Evolutionary conservation across 2,329 filamentous ascomycete genomes (phyloP).

Genomic region (Pseudocercospora ulei): DNA sequence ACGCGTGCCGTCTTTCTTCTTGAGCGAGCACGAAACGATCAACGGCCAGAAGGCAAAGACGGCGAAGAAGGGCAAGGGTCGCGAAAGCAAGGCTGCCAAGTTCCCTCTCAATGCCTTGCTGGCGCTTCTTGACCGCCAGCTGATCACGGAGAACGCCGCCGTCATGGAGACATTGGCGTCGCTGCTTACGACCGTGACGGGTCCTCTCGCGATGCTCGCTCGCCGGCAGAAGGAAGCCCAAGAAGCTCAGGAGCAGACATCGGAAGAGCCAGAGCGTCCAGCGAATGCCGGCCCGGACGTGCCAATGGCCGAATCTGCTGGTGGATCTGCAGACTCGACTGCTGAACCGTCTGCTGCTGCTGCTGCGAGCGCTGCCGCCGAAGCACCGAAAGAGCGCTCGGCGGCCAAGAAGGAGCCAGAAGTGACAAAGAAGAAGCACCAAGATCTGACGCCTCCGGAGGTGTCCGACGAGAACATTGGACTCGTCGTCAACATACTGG

Average conservation of each 20-base stretch:
- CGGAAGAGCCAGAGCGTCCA: conserved; percentile 31
- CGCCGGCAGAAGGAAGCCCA: conserved; percentile 68
- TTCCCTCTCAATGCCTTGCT: conserved; percentile 89
- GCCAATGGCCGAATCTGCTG: conserved; percentile 24
- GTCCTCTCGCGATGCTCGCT: conserved; percentile 70
- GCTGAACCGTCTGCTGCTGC: conserved; percentile 17
- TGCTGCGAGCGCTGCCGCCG: conserved; percentile 17
- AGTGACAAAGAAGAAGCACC: conserved; percentile 49
- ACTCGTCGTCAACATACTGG: conserved; percentile 91
- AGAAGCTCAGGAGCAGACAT: conserved; percentile 38
- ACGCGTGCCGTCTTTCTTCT: conserved; percentile 81
- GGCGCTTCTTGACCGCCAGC: conserved; percentile 76
- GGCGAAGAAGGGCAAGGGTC: conserved; percentile 66
- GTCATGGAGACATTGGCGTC: conserved; percentile 92
- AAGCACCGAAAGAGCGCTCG: conserved; percentile 31
- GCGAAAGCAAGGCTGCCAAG: conserved; percentile 72
- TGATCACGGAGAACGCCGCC: conserved; percentile 92
- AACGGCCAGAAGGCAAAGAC: conserved; percentile 56
- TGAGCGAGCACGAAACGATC: conserved; percentile 83
- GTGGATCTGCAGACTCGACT: conserved; percentile 21
- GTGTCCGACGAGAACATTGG: conserved; percentile 83
- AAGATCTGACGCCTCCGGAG: conserved; percentile 64
- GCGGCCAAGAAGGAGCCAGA: conserved; percentile 29
- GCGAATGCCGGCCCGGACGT: conserved; percentile 24
- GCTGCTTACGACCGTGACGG: conserved; percentile 77